Percentiles rank a stretch among this genome's conserved stretches.
Evolutionary conservation across 345 rosid species (phyloP).

Genomic region (Corymbia maculata): DNA sequence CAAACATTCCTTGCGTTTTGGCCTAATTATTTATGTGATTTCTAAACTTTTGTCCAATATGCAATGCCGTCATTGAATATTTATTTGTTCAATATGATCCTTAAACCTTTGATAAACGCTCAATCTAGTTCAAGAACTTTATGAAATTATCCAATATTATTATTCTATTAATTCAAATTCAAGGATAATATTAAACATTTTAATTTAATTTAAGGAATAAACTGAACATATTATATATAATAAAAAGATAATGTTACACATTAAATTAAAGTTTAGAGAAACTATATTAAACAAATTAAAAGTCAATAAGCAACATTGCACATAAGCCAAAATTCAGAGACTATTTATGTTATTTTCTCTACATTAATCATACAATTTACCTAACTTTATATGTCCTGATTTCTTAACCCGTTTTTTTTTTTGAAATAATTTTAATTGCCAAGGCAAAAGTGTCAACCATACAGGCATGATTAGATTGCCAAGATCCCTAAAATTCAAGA

Average conservation of each 20-base stretch:
- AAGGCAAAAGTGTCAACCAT: neutral
- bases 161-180: neutral
- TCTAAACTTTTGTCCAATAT: neutral
- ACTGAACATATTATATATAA: neutral
- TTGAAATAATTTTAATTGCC: neutral
- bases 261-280: fast-evolving
- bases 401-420: neutral
- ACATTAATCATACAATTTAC: neutral
- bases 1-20: no score
- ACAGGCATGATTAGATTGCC: neutral
- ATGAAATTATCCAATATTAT: neutral
- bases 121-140: fast-evolving
- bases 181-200: fast-evolving
- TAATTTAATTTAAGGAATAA: fast-evolving
- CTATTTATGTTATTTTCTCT: neutral
- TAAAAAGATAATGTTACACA: fast-evolving
- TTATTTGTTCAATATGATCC: fast-evolving
- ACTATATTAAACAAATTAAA: neutral
- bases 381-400: neutral
- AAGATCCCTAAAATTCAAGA: neutral
- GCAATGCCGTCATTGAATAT: fast-evolving
- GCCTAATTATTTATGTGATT: no score
- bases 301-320: fast-evolving
- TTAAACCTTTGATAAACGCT: neutral
- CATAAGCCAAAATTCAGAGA: fast-evolving